Base-by-base conservation (phyloP, 805 yeast genomes). In the Wickerhamiella azyma region DNA sequence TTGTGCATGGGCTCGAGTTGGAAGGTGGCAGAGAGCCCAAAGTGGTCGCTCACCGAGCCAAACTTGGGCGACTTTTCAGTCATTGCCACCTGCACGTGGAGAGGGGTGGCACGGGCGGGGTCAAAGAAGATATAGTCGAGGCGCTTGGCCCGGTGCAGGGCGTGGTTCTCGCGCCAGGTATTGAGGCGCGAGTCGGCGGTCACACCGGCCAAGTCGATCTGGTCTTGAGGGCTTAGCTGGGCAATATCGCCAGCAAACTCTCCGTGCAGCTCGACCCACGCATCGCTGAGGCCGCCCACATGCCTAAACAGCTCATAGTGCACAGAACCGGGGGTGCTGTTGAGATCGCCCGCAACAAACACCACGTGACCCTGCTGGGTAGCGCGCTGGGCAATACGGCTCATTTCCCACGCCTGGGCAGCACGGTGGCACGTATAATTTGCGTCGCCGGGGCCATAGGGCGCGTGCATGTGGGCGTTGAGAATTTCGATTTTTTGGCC, bases 381-480 rank as follows among this genome's bases (percentile, higher is more conserved):
- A 39, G 88, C 71, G 32, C 77, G 62, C 14, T 70, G 69, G 1
- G 82, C 77, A 30, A 86, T 49, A 43, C 76, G 73, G 29, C 92
- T 72, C 60, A 92, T 75, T 60, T 88, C 96, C 97, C 97, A 92
- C 0, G 97, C 96, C 63, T 92, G 98, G 48, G 92, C 75, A 0
- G 96, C 79, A 41, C 98, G 68, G 59, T 92, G 97, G 54, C 95
- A 83, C 2, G 78, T 68, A 59, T 92, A 92, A 2, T 88, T 81
- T 2, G 94, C 94, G 61, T 86, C 95, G 2, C 97, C 97, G 0
- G 67, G 63, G 1, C 92, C 72, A 58, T 92, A 92, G 0, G 98
- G 98, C 1, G 98, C 98, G 62, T 92, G 98, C 92, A 92, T 81
- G 61, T 92, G 98, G 14, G 94, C 79, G 58, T 88, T 89, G 57